Conservation (phyloP, 2,329 filamentous ascomycete species). For the Mollisiaceae sp. region DNA sequence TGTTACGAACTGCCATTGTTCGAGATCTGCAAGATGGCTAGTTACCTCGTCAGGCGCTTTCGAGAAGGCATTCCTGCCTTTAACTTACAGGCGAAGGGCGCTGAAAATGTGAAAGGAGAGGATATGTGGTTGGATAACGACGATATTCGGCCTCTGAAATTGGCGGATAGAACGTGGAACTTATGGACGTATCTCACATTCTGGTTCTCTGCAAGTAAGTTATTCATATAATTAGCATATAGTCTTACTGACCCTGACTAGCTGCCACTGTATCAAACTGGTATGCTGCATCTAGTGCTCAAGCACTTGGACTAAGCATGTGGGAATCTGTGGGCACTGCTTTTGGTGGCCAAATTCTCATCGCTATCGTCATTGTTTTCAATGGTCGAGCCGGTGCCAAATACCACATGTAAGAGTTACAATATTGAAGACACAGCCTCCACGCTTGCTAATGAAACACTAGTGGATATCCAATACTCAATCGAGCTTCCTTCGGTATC, state of each 20-base stretch:
- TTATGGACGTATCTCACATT: slow-evolving; percentile 48
- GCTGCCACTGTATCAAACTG: slow-evolving; percentile 47
- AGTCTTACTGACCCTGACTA: slow-evolving; percentile 16
- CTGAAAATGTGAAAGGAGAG: slow-evolving; percentile 37
- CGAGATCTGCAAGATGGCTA: slow-evolving; percentile 22
- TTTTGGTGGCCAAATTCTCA: slow-evolving; percentile 49
- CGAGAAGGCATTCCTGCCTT: slow-evolving; percentile 30
- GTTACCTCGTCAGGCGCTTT: slow-evolving; percentile 25
- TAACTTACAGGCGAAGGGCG: slow-evolving; percentile 35
- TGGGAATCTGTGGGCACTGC: slow-evolving; percentile 53
- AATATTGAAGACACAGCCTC: too few relatives aligned
- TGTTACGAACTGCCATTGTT: not conserved
- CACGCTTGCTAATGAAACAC: not conserved
- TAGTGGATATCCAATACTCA: slow-evolving; percentile 47
- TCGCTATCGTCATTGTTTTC: slow-evolving; percentile 48
- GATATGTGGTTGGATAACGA: slow-evolving; percentile 48
- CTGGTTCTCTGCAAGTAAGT: slow-evolving; percentile 48
- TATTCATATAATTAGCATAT: not conserved
- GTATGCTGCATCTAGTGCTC: slow-evolving; percentile 47
- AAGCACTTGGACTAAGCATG: slow-evolving; percentile 52
- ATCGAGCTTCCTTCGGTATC: slow-evolving; percentile 50
- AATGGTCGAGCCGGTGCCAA: slow-evolving; percentile 50
- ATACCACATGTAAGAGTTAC: slow-evolving; percentile 46
- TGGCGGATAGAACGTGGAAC: slow-evolving; percentile 49
- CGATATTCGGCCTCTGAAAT: slow-evolving; percentile 47